Base-by-base conservation (phyloP, 176 grass and related monocot genomes). In the Musa acuminata region DNA sequence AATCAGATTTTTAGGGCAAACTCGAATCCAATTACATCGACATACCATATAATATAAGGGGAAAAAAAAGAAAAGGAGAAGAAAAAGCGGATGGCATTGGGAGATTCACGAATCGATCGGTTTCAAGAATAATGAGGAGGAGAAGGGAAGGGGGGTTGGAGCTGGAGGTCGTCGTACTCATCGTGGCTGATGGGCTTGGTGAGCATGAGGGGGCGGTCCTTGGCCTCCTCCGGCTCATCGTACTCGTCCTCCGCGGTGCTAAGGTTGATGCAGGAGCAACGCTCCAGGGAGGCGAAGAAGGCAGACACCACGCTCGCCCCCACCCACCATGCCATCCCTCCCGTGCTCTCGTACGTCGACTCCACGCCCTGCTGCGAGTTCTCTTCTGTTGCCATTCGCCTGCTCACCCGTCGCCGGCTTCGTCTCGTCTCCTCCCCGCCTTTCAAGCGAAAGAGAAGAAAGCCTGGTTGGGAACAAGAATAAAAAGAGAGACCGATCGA, bases 211-310 rank as follows among this genome's bases (percentile, higher is more conserved):
- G 84, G 79, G 3, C 79, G 75, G 19, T 82, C 84, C 59, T 82
- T 82, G 69, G 79, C 59, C 59, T 86, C 84, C 55, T 80, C 78
- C 24, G 62, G 70, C 11, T 86, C 84, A 35, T 66, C 79, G 50
- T 52, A 57, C 0, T 86, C 84, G 24, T 86, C 84, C 52, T 82
- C 84, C 53, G 80, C 64, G 71, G 84, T 86, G 75, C 53, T 78
- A 63, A 86, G 75, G 80, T 82, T 82, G 80, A 86, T 86, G 80
- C 84, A 86, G 43, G 84, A 86, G 79, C 84, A 86, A 52, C 75
- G 69, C 69, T 86, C 84, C 10, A 86, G 75, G 2, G 84, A 86
- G 52, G 84, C 53, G 84, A 86, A 86, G 84, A n/a, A n/a, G n/a
- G n/a, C n/a, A n/a, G n/a, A n/a, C n/a, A n/a, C n/a, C n/a, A n/a